Percentiles rank a stretch among this genome's conserved stretches.
Evolutionary conservation across 768 basidiomycete genomes (phyloP).

Genomic region (Naganishia onofrii): DNA sequence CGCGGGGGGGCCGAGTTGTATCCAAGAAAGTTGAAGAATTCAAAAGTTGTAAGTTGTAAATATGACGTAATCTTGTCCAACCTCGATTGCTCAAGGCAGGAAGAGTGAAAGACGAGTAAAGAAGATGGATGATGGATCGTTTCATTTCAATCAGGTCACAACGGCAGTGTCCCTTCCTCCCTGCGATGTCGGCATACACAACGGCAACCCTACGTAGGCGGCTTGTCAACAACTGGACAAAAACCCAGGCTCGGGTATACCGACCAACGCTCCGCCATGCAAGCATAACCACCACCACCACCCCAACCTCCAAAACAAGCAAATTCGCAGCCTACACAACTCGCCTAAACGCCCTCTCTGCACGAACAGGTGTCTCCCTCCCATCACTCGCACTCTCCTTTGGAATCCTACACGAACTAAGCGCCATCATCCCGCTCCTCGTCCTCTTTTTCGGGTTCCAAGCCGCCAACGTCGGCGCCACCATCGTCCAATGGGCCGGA

Average conservation of each 20-base stretch:
- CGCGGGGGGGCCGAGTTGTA: no score
- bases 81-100: no score
- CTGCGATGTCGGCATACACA: background rate
- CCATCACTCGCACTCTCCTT: conserved; percentile 76
- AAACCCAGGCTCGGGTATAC: background rate
- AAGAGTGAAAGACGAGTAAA: no score
- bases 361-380: conserved; percentile 70
- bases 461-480: conserved; percentile 67
- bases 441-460: conserved; percentile 70
- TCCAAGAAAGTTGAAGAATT: no score
- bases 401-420: conserved; percentile 77
- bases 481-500: conserved; percentile 56
- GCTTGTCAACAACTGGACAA: background rate
- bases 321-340: conserved; percentile 53
- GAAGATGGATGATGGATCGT: no score
- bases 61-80: background rate
- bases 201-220: background rate
- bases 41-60: background rate
- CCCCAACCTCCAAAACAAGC: background rate
- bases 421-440: conserved; percentile 72
- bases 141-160: no score
- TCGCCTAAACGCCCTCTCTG: conserved; percentile 61
- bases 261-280: background rate
- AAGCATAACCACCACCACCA: background rate
- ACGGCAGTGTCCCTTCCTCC: background rate